These are phyloP conservation scores for Staphylotrichum longicolle DNA, from an alignment of 495 filamentous ascomycete species.

Conservation along the genomic window DNA sequence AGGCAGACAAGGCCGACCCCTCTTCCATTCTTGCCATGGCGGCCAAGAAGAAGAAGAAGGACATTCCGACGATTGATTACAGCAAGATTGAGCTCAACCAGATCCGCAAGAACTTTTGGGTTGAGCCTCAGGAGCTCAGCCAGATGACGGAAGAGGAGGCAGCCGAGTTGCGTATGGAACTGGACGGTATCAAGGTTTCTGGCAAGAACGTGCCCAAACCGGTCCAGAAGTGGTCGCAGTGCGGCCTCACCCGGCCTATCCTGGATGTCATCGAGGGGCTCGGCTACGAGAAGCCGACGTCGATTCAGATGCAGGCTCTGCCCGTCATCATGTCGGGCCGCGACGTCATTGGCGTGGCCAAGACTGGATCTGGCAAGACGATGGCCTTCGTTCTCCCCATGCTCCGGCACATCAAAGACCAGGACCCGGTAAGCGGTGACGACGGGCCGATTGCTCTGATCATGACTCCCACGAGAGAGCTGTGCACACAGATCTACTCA, in stretches of 20 bases:
- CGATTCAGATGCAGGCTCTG: conserved; percentile 93
- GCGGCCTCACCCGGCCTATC: conserved; percentile 80
- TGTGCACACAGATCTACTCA: conserved; percentile 90
- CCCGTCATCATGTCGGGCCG: conserved; percentile 94
- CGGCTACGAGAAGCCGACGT: conserved; percentile 84
- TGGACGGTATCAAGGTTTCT: conserved; percentile 91
- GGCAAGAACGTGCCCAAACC: conserved; percentile 87
- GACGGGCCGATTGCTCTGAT: conserved; percentile 88
- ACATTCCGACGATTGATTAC: conserved; percentile 84
- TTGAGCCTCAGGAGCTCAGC: conserved; percentile 78
- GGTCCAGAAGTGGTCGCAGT: conserved; percentile 95
- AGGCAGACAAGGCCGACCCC: conserved; percentile 71
- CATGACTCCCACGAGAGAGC: conserved; percentile 91
- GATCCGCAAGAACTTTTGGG: conserved; percentile 92
- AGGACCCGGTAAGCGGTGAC: conserved; percentile 72
- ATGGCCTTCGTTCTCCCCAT: conserved; percentile 92
- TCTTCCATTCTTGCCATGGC: conserved; percentile 79
- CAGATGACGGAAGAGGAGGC: conserved; percentile 86
- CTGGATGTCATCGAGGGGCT: conserved; percentile 82
- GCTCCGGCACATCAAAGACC: conserved; percentile 97
- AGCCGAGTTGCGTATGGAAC: conserved; percentile 73
- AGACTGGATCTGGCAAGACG: conserved; percentile 99
- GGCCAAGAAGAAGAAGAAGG: conserved; percentile 94
- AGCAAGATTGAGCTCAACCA: conserved; percentile 77
- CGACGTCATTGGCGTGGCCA: conserved; percentile 94